Evolutionary conservation across 2,329 filamentous ascomycete genomes (phyloP), one percentile per base, ranked within the genome.

Genomic region (Ceratocystis huliohia): DNA sequence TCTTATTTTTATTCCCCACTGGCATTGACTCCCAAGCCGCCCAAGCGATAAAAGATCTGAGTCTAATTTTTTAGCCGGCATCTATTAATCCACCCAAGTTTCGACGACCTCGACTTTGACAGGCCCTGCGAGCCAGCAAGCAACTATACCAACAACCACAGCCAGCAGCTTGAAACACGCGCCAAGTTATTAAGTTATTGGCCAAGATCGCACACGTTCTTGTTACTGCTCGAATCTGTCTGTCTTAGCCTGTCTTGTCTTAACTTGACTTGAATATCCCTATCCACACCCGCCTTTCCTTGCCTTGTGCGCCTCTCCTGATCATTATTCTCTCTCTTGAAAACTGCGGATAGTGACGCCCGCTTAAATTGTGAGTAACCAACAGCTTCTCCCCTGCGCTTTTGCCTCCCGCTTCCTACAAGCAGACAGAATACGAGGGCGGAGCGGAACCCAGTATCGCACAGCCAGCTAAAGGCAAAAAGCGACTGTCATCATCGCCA

Each of bases 1-100:
- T 30, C 8, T 20, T 72, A 74, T 71, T 71, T 73, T 77, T 73
- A 70, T 70, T 64, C 37, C 61, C 41, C 37, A n/a, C 15, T 33
- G 25, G 48, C 48, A 41, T 59, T 22, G 30, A 57, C 56, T 17
- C 37, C 17, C 28, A 33, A 53, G 48, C 48, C 56, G 7, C 37
- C 17, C 28, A 33, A 53, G 48, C 48, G 20, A 41, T 41, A 15
- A 41, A 20, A 50, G 13, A 20, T 50, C 17, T 13, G 8, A 4
- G 28, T n/a, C 17, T 33, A n/a, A 20, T 33, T 59, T 59, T 59
- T 33, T 37, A 59, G 30, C 7, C 28, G 30, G 28, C 56, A 37
- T 59, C 56, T 6, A 59, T 41, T 41, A 41, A 41, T 5, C 37
- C 10, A 15, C 37, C 3, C 37, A 41, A 15, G 37, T 15, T 41